A percentile compares a stretch with the other conserved stretches of the same genome.
phyloP scores from a whole-genome alignment of 441 rosid species.

The Pelargonium cotyledonis region DNA sequence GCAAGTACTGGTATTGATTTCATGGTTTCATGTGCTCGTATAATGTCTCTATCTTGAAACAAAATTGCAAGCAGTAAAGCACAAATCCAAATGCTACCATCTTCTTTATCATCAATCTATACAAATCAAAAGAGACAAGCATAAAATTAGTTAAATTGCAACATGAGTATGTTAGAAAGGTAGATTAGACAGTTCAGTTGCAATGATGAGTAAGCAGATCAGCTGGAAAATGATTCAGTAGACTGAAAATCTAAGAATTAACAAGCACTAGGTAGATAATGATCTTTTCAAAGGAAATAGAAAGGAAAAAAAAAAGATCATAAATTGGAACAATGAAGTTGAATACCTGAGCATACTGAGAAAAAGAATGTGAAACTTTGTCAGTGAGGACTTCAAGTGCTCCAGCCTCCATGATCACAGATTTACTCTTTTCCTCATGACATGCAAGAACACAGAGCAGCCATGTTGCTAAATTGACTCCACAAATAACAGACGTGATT shows the following conservation, averaged over 20 bases:
- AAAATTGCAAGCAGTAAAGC: slow-evolving; percentile 89
- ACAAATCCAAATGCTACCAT: slow-evolving; percentile 90
- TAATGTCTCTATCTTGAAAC: slow-evolving; percentile 97
- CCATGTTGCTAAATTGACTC: slow-evolving; percentile 80
- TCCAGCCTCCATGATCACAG: slow-evolving; percentile 86
- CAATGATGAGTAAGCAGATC: not conserved
- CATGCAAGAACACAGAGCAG: slow-evolving; percentile 93
- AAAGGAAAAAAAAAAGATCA: not conserved
- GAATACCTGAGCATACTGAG: slow-evolving; percentile 74
- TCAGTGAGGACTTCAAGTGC: slow-evolving; percentile 84
- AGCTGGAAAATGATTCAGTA: not conserved
- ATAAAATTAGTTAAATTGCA: slow-evolving; percentile 13
- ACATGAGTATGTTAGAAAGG: not conserved
- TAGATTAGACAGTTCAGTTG: not conserved
- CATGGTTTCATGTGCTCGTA: slow-evolving; percentile 83
- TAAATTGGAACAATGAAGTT: slow-evolving; percentile 8
- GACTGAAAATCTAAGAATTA: not conserved
- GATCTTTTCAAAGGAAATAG: not conserved
- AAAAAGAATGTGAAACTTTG: slow-evolving; percentile 55
- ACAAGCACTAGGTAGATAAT: slow-evolving; percentile 4
- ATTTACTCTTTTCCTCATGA: slow-evolving; percentile 77
- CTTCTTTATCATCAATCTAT: slow-evolving; percentile 90
- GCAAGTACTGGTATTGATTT: slow-evolving; percentile 86
- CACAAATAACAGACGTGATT: slow-evolving; percentile 54
- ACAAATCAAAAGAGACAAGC: slow-evolving; percentile 21